A percentile compares a stretch with the other conserved stretches of the same genome.
These are phyloP conservation scores for Apiospora pterosperma DNA, from an alignment of 2,329 filamentous ascomycete genomes.

Conservation along the genomic window DNA sequence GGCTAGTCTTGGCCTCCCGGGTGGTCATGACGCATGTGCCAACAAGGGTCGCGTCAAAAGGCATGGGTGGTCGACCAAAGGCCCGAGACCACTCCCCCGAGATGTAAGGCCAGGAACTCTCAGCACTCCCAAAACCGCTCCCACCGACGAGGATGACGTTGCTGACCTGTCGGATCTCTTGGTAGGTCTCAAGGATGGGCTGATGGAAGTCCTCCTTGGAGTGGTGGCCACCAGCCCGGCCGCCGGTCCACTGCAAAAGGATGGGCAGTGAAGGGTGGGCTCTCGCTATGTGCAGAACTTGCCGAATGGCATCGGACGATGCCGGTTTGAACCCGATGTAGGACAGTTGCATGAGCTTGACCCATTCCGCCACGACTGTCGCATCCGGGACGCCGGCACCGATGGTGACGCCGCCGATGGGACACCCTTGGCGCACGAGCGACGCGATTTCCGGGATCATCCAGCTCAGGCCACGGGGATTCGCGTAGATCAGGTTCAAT, in stretches of 20 bases:
- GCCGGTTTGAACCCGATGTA: constrained; percentile 46
- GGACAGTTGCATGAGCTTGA: constrained; percentile 38
- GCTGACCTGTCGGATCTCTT: constrained; percentile 36
- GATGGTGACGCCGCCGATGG: constrained; percentile 43
- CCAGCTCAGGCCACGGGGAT: constrained; percentile 47
- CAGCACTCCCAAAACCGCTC: constrained; percentile 41
- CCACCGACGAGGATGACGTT: constrained; percentile 44
- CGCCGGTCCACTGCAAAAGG: constrained; percentile 45
- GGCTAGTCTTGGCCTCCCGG: constrained; percentile 40
- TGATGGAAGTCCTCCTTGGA: constrained; percentile 47
- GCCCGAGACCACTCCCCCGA: constrained; percentile 39
- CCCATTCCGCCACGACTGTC: constrained; percentile 43
- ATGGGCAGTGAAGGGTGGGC: constrained; percentile 41
- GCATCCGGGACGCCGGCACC: constrained; percentile 44
- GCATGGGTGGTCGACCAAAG: constrained; percentile 40
- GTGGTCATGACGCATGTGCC: constrained; percentile 45
- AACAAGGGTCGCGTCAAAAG: constrained; percentile 42
- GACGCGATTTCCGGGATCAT: constrained; percentile 48
- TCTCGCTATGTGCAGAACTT: constrained; percentile 43
- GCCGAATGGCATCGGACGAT: constrained; percentile 39
- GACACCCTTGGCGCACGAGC: constrained; percentile 39
- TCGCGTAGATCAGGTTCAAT: constrained; percentile 51
- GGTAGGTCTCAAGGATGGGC: constrained; percentile 42
- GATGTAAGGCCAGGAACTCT: constrained; percentile 44
- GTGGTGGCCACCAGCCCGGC: constrained; percentile 45